Evolutionary conservation across 1,284 basidiomycete species (phyloP), one percentile per base, ranked within the genome.

Genomic region (Ganoderma sinense): DNA sequence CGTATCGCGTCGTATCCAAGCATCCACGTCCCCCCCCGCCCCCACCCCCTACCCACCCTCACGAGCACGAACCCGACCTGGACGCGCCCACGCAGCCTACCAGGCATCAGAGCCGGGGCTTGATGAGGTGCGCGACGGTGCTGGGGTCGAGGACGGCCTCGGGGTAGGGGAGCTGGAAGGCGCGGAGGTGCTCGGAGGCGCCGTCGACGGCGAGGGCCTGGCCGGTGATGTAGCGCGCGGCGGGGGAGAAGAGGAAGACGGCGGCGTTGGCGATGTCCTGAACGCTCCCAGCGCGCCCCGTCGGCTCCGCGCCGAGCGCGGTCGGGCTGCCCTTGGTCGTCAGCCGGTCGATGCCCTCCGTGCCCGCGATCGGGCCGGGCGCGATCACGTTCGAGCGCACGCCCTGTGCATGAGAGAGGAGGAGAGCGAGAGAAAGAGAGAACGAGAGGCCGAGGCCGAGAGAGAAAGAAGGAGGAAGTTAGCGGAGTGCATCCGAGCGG

Each of bases 381-480:
- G 96, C 91, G 75, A 98, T 93, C 65, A 97, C 93, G 79, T 98
- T 98, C 48, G 94, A 95, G 65, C 97, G 91, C 43, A 99, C 91
- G n/a, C 97, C 97, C 79, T 80, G 68, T 10, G 51, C 7, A 39
- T 4, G 33, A 36, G 4, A 36, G 33, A 36, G 33, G 4, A 36
- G 33, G 8, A 36, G 33, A 36, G n/a, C 20, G 23, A 33, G 18
- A 60, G 20, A 40, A 20, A 55, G 20, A 45, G 18, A 7, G 43
- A 45, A 20, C 18, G 8, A n/a, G 43, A n/a, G 20, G 20, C 7
- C 13, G 43, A 1, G 43, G 41, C 1, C 41, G 14, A 14, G 33
- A 33, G 33, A 33, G 33, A 33, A 7, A 33, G 33, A 33, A 33
- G 7, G 33, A 7, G 14, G 18, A n/a, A 45, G 16, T 45, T n/a